Base-by-base conservation (phyloP, 495 filamentous ascomycete species). In the Aspergillus hancockii region DNA sequence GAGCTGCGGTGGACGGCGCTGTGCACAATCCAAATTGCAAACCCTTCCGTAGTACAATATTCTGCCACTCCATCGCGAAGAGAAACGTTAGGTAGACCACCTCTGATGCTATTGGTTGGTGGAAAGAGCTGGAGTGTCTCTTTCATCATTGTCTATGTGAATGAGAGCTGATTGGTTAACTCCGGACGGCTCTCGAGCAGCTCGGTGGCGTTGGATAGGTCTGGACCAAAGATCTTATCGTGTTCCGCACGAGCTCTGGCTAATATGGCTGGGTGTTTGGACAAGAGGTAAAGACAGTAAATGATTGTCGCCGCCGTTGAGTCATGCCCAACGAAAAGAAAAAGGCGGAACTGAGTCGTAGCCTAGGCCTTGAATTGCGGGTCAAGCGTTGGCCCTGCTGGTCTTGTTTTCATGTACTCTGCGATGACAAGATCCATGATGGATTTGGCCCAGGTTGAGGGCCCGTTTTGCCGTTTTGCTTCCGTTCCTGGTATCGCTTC, bases 111-210 rank as follows among this genome's bases (percentile, higher is more conserved):
- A 22, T 40, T 43, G 2, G 46, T 49, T 1, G 50, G 19, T 18
- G 57, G 49, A 18, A 47, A 54, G 34, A 59, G 49, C 4, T 50
- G 57, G n/a, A 54, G 49, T 1, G 57, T 49, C 25, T 59, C 57
- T 31, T 59, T 59, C 49, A 59, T 59, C 0, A 59, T 50, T n/a
- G 57, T 50, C 16, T n/a, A 25, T 3, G 57, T 59, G 41, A 54
- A 59, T 9, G 57, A 12, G 9, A 59, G 38, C 2, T 46, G 40
- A 30, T 54, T 59, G 31, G 50, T 57, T 2, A n/a, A 18, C 19
- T 57, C 55, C 2, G 55, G 55, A 21, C n/a, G 46, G 8, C 25
- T 9, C 21, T 31, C 13, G 9, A 55, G 52, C 38, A 55, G 6
- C 3, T 32, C 14, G n/a, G 25, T n/a, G 5, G 52, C 13, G 40